Conservation (phyloP, 371 early-diverging fungal species). For the Dinochytrium kinnereticum region DNA sequence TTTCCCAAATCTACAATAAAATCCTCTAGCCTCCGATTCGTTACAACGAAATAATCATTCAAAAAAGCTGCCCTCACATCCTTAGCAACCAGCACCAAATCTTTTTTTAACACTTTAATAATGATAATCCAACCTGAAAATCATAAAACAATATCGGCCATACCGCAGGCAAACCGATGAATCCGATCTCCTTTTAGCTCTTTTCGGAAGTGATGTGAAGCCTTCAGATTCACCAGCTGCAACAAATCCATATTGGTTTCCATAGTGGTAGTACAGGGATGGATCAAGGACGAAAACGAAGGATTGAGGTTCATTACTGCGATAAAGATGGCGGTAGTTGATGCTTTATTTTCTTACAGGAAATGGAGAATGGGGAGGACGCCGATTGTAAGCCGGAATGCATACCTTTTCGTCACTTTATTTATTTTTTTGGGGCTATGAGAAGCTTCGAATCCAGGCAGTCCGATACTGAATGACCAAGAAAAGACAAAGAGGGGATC, state of each 20-base stretch:
- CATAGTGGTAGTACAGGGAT: too few species aligned
- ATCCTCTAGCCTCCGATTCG: background rate
- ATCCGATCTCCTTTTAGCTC: background rate
- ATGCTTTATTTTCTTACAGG: too few species aligned
- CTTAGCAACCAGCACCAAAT: background rate
- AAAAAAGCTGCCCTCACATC: background rate
- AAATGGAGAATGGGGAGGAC: too few species aligned
- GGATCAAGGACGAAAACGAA: too few species aligned
- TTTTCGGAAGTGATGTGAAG: background rate
- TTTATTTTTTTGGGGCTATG: background rate
- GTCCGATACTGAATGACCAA: background rate
- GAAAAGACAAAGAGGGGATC: constrained; percentile 16
- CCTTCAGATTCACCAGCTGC: too few species aligned
- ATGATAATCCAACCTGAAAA: background rate
- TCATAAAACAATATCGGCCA: background rate
- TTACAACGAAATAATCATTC: background rate
- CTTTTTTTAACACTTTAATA: background rate
- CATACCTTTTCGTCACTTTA: too few species aligned
- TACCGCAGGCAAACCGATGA: background rate
- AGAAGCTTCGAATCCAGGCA: background rate
- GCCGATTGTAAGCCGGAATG: too few species aligned
- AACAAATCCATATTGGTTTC: too few species aligned
- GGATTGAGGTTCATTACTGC: too few species aligned
- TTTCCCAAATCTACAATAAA: background rate
- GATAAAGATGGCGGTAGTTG: too few species aligned